Conservation (phyloP, 2,329 filamentous ascomycete genomes). For the Ascocoryne sarcoides region DNA sequence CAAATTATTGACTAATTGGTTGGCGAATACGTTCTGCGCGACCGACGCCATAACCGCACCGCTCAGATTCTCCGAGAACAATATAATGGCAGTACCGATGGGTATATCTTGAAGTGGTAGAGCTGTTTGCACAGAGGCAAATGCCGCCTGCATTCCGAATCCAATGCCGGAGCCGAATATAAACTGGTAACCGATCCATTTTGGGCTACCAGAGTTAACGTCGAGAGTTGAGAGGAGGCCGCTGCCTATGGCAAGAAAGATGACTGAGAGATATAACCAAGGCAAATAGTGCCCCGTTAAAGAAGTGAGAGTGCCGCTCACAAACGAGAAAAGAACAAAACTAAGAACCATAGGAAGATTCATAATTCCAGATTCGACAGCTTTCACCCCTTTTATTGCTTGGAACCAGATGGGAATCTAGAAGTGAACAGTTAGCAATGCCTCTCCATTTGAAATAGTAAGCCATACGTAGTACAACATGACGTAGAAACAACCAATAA, state of each 20-base stretch:
- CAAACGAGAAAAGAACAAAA: constrained; percentile 34
- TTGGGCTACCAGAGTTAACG: constrained; percentile 32
- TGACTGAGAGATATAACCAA: constrained; percentile 33
- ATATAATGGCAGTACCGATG: constrained; percentile 25
- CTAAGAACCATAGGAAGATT: constrained; percentile 35
- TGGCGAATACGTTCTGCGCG: constrained; percentile 21
- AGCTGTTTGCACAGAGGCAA: constrained; percentile 39
- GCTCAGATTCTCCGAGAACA: constrained; percentile 25
- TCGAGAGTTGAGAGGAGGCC: constrained; percentile 36
- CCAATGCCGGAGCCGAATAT: constrained; percentile 28
- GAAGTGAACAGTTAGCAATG: constrained; percentile 6
- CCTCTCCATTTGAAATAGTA: not conserved
- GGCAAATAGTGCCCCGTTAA: constrained; percentile 38
- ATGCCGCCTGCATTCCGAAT: constrained; percentile 20
- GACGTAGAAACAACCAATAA: constrained; percentile 23
- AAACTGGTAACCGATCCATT: constrained; percentile 52
- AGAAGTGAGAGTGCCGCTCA: constrained; percentile 31
- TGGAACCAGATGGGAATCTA: constrained; percentile 30
- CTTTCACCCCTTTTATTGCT: constrained; percentile 29
- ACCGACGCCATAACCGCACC: constrained; percentile 28
- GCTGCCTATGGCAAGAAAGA: constrained; percentile 31
- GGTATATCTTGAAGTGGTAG: constrained; percentile 40
- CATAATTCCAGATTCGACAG: constrained; percentile 36
- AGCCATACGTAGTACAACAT: constrained; percentile 10
- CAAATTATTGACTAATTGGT: constrained; percentile 45